These are phyloP conservation scores for Trichoderma sp. DNA, from an alignment of 2,329 filamentous ascomycete species.

Conservation along the genomic window DNA sequence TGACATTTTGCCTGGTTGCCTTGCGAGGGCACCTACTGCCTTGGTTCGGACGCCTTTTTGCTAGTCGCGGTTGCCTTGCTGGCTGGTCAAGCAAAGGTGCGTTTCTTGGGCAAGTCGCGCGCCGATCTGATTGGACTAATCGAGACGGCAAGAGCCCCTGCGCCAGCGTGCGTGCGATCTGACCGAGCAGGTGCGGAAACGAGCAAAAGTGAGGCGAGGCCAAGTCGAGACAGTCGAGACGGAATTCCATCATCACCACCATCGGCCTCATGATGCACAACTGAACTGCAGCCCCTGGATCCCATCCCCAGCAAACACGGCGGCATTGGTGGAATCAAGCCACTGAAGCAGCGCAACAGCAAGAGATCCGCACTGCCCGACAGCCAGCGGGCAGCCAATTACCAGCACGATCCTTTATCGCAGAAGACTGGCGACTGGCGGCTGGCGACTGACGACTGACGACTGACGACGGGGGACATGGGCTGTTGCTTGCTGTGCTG, in stretches of 20 bases:
- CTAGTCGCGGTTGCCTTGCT: conserved; percentile 7
- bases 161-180: background rate
- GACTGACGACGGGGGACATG: background rate
- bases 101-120: background rate
- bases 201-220: background rate
- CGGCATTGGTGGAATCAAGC: background rate
- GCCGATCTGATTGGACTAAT: conserved; percentile 15
- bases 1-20: background rate
- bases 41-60: background rate
- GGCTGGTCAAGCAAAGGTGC: background rate
- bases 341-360: background rate
- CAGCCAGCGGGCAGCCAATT: background rate
- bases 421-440: background rate
- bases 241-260: background rate
- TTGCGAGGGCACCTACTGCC: conserved; percentile 1
- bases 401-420: background rate
- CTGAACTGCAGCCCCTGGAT: background rate
- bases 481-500: background rate
- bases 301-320: background rate
- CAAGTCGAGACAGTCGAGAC: conserved; percentile 8
- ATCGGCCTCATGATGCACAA: background rate
- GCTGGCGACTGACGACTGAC: too few relatives aligned
- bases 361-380: background rate
- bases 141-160: background rate
- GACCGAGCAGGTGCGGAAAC: conserved; percentile 7